Evolutionary conservation across 331 rosid genomes (phyloP).

Genomic region (Erythrophleum ivorense): DNA sequence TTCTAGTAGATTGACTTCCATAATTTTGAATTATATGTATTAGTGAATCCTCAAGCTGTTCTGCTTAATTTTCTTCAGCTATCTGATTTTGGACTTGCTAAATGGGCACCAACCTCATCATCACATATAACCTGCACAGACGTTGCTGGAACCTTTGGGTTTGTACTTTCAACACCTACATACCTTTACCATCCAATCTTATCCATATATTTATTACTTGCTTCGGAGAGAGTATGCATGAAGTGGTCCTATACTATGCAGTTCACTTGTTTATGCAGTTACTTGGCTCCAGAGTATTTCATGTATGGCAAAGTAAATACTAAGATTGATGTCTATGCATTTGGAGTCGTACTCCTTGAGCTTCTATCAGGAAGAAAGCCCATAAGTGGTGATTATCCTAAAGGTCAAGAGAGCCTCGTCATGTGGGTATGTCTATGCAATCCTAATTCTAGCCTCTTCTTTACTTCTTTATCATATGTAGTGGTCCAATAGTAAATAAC

Average conservation of each 20-base stretch:
- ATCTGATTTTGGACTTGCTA: conserved; percentile 97
- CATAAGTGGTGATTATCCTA: conserved; percentile 72
- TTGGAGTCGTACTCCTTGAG: conserved; percentile 92
- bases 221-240: conserved; percentile 14
- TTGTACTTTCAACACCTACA: conserved; percentile 42
- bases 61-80: conserved; percentile 60
- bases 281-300: conserved; percentile 97
- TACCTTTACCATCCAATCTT: conserved; percentile 8
- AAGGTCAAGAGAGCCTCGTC: conserved; percentile 93
- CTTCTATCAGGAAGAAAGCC: conserved; percentile 96
- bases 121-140: conserved; percentile 85
- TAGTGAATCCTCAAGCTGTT: conserved; percentile 34
- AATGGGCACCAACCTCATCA: conserved; percentile 76
- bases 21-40: conserved; percentile 24
- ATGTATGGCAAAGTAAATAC: conserved; percentile 96
- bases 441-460: conserved; percentile 19
- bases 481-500: conserved; percentile 21
- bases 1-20: conserved; percentile 5
- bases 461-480: conserved; percentile 27
- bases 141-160: conserved; percentile 99
- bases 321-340: conserved; percentile 90
- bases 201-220: background rate
- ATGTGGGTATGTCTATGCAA: conserved; percentile 84
- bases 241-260: conserved; percentile 34
- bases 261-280: conserved; percentile 57